These are phyloP conservation scores for Angophora floribunda DNA, from an alignment of 345 rosid species.

Conservation along the genomic window DNA sequence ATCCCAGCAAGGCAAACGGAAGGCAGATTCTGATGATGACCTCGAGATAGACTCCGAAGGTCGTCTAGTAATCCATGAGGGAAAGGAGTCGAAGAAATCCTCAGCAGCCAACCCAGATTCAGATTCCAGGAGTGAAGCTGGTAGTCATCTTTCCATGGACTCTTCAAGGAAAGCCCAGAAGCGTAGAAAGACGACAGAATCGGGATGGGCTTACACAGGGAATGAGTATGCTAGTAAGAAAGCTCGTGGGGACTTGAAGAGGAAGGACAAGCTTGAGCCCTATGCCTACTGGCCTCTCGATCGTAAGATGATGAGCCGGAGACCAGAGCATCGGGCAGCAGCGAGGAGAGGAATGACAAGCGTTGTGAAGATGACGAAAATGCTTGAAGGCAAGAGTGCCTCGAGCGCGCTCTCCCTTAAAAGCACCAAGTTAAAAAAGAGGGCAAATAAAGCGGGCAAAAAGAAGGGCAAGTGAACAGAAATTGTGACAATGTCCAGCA, in stretches of 20 bases:
- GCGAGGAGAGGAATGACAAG: constrained; percentile 88
- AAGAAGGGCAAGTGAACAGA: constrained; percentile 7
- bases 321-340: constrained; percentile 80
- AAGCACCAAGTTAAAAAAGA: constrained; percentile 10
- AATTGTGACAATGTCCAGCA: not conserved
- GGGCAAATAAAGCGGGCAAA: constrained; percentile 32
- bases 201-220: constrained; percentile 90
- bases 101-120: constrained; percentile 25
- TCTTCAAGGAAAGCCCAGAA: constrained; percentile 55
- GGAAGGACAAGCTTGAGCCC: constrained; percentile 89
- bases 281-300: constrained; percentile 98
- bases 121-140: constrained; percentile 53
- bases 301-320: constrained; percentile 92
- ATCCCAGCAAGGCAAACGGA: constrained; percentile 39
- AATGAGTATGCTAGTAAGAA: constrained; percentile 81
- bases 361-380: constrained; percentile 69
- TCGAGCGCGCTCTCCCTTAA: constrained; percentile 38
- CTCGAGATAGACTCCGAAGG: constrained; percentile 81
- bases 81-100: constrained; percentile 35
- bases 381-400: constrained; percentile 72
- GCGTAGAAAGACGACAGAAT: constrained; percentile 55
- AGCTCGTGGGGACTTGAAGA: constrained; percentile 77
- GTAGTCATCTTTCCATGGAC: constrained; percentile 27
- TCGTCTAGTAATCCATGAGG: constrained; percentile 54
- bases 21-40: constrained; percentile 73